Evolutionary conservation across 495 filamentous ascomycete genomes (phyloP).

Genomic region (Talaromyces borbonicus): DNA sequence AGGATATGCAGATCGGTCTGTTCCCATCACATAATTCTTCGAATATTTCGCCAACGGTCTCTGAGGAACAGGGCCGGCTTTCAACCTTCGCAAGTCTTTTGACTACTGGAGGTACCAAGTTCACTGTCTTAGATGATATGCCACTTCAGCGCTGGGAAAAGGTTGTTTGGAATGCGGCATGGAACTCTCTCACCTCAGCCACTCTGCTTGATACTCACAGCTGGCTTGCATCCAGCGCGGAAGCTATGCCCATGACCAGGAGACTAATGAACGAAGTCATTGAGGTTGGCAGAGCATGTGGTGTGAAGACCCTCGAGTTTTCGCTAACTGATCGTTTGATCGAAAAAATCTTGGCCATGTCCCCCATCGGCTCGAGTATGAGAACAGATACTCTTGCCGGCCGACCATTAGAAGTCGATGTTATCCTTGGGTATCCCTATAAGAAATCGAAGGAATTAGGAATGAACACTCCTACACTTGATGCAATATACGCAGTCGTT

Average conservation of each 20-base stretch:
- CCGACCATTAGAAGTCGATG: conserved; percentile 44
- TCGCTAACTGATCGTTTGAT: conserved; percentile 32
- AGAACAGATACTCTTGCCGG: conserved; percentile 39
- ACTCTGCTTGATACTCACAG: conserved; percentile 38
- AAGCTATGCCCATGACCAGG: conserved; percentile 33
- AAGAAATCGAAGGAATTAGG: conserved; percentile 39
- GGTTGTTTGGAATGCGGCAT: conserved; percentile 45
- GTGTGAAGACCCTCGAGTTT: conserved; percentile 27
- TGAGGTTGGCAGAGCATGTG: conserved; percentile 31
- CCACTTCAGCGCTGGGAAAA: conserved; percentile 44
- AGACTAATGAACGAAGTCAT: conserved; percentile 41
- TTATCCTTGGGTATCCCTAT: conserved; percentile 45
- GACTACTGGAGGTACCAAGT: conserved; percentile 24
- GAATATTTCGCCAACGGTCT: conserved; percentile 8
- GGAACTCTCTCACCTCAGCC: conserved; percentile 43
- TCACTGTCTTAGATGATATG: conserved; percentile 32
- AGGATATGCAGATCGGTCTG: conserved; percentile 36
- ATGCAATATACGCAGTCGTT: conserved; percentile 36
- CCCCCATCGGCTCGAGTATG: conserved; percentile 43
- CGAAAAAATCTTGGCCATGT: conserved; percentile 30
- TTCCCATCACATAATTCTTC: conserved; percentile 35
- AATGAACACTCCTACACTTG: conserved; percentile 34
- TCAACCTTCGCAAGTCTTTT: conserved; percentile 30
- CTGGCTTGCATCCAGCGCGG: conserved; percentile 34
- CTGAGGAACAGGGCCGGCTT: conserved; percentile 22